Base-by-base conservation (phyloP, 169 alveolate genomes). In the Plasmodium knowlesi region DNA sequence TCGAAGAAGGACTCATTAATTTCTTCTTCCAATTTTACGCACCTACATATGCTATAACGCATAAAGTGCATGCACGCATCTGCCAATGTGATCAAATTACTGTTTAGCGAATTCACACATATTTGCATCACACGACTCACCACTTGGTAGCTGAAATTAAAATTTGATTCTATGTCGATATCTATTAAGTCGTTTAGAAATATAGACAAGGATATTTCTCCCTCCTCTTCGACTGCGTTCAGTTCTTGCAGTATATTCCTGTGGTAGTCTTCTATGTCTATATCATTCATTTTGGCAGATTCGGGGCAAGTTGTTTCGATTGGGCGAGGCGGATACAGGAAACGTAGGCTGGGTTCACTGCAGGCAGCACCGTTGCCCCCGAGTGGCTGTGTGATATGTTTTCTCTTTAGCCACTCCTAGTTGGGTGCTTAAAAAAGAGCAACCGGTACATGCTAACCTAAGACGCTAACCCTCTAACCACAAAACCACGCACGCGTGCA, bases 11-110 rank as follows among this genome's bases (percentile, higher is more conserved):
- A 12, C 9, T 22, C 74, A 70, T 89, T 30, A 34, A 86, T 78
- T 70, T 79, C 94, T 14, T 79, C 94, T 71, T 73, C 71, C 30
- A 89, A 37, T n/a, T 89, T 89, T 16, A 43, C 30, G 46, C 94
- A 89, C 53, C 82, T 89, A 67, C 71, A 67, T 2, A 89, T 79
- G 82, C 90, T 54, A 32, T 89, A 89, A n/a, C 94, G 94, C 43
- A 89, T n/a, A 73, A 89, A 89, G 71, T 89, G 82, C 82, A 89
- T 89, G 34, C 94, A 89, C 43, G 79, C 94, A 89, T 89, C 70
- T 22, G 82, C 80, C 53, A 89, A 22, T 5, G n/a, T 28, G 19
- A 80, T 32, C 57, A 89, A 73, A 37, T 89, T 43, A 6, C 72
- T 79, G 72, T 89, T 89, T 43, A 89, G 50, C 4, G 94, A 89